Evolutionary conservation across 768 basidiomycete genomes (phyloP).

Genomic region (Kwoniella pini): DNA sequence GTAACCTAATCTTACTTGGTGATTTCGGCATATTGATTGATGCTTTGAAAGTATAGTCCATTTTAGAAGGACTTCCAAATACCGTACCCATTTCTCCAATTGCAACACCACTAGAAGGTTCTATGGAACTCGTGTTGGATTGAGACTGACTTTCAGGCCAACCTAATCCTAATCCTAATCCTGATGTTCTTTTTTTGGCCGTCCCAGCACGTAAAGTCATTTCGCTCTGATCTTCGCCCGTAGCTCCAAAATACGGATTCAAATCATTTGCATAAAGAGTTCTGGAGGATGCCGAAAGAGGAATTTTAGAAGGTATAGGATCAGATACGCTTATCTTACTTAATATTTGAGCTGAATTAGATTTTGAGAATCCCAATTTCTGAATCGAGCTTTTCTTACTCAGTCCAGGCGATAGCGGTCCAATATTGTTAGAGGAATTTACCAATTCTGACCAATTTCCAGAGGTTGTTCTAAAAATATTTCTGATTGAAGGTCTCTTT

Average conservation of each 20-base stretch:
- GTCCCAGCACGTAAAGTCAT: constrained; percentile 29
- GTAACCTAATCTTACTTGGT: constrained; percentile 1
- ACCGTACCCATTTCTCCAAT: constrained; percentile 6
- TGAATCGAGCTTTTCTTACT: constrained; percentile 12
- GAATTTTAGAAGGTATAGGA: constrained; percentile 11
- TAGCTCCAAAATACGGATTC: background rate
- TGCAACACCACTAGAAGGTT: background rate
- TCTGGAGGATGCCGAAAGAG: background rate
- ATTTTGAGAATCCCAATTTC: constrained; percentile 5
- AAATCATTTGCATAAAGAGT: background rate
- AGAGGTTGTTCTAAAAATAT: constrained; percentile 39
- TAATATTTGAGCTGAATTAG: background rate
- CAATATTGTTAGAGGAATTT: background rate
- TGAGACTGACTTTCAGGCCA: constrained; percentile 21
- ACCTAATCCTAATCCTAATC: constrained; percentile 37
- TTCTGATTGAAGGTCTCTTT: constrained; percentile 32
- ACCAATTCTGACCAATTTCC: constrained; percentile 47
- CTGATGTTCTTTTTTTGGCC: constrained; percentile 7
- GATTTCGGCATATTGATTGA: background rate
- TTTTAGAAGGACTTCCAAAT: background rate
- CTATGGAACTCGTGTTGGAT: background rate
- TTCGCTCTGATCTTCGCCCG: background rate
- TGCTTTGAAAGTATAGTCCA: background rate
- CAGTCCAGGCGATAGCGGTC: constrained; percentile 7
- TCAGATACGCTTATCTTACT: constrained; percentile 12